Percentiles rank a stretch among this genome's conserved stretches.
These are phyloP conservation scores for Globisporangium alternatum DNA, from an alignment of 352 stramenopile species.

Conservation along the genomic window DNA sequence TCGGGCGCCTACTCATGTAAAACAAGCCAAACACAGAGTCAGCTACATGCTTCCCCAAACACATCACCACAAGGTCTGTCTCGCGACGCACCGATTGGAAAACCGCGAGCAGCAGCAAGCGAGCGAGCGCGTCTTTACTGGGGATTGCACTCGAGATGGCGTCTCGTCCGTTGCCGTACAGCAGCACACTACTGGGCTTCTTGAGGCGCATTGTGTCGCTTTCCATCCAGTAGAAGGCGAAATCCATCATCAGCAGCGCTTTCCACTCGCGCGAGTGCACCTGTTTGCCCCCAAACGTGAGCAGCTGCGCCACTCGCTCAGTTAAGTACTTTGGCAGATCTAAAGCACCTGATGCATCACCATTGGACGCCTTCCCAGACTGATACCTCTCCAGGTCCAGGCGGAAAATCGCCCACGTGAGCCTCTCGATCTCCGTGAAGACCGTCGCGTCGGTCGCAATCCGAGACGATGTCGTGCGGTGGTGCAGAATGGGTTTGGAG, in stretches of 20 bases:
- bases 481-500: constrained; percentile 77
- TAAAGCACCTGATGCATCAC: background rate
- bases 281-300: constrained; percentile 68
- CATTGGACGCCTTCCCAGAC: background rate
- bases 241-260: constrained; percentile 68
- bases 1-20: constrained; percentile 35
- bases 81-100: constrained; percentile 16
- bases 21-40: background rate
- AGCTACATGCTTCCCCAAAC: background rate
- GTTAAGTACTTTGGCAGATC: constrained; percentile 26
- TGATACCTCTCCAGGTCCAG: constrained; percentile 8
- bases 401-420: constrained; percentile 30
- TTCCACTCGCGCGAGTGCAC: constrained; percentile 76
- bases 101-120: constrained; percentile 18
- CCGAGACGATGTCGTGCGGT: constrained; percentile 50
- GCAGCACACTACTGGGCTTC: constrained; percentile 1
- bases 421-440: constrained; percentile 42
- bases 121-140: constrained; percentile 10
- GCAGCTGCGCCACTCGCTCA: constrained; percentile 35
- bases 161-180: background rate
- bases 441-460: constrained; percentile 45
- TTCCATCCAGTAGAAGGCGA: constrained; percentile 63
- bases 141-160: background rate
- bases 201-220: background rate
- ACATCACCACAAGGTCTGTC: background rate